Base-by-base conservation (phyloP, 2,329 filamentous ascomycete species). In the Leptosphaerulina australis region DNA sequence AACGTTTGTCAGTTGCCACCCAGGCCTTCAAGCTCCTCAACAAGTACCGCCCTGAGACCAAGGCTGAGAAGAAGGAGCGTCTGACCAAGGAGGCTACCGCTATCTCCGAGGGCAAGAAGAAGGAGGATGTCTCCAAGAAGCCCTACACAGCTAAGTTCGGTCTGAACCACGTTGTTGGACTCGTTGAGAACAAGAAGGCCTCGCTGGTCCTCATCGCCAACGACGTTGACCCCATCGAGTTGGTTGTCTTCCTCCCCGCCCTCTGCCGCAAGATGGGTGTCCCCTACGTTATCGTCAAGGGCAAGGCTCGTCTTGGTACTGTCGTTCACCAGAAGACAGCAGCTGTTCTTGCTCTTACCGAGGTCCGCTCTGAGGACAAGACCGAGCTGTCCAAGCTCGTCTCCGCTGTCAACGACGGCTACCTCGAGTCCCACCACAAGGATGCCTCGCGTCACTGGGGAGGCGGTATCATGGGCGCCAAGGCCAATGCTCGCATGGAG, bases 241-340 rank as follows among this genome's bases (percentile, higher is more conserved):
- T 99, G 71, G 95, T 99, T 74, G 91, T 99, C 80, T 99, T 96
- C 89, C 87, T 99, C 62, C 94, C 94, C 67, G 92, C 94, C 73
- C 90, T 99, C 68, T 99, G 94, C 90, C 90, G 93, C 81, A 99
- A 99, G 90, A 99, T 99, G 93, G 95, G 95, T 82, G 88, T 72
- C 37, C 94, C 95, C 63, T 99, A 97, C 79, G 94, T 92, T 76
- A 97, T 99, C 71, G 86, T 99, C 76, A 99, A 99, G 90, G 94
- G 94, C 83, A 99, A 99, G 90, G 94, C 94, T 68, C 88, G 94
- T 81, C 90, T 99, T 72, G 94, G 94, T 70, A 97, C 94, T 57
- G 93, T 99, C 69, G 93, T 99, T 66, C 93, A 99, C 89, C 97
- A 99, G 88, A 99, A 99, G 94, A 99, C 94, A 66, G 91, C 94